Conservation (phyloP, 2,329 filamentous ascomycete genomes). For the Geosmithia morbida region DNA sequence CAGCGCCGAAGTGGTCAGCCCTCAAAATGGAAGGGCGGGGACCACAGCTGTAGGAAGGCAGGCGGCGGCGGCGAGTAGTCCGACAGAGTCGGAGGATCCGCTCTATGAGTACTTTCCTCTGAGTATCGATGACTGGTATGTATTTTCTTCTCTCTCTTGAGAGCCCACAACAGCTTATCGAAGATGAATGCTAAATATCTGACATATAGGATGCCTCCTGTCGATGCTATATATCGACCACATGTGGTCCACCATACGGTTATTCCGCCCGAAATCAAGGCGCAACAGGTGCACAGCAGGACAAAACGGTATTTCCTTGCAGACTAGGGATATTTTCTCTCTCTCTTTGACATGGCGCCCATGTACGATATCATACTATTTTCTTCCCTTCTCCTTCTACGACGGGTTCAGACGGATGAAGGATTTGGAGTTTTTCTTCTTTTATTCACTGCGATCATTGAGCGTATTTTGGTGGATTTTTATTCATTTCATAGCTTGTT, state of each 20-base stretch:
- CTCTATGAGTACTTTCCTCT: conserved; percentile 93
- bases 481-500: too few relatives aligned
- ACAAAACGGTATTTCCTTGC: conserved; percentile 61
- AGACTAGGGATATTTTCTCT: conserved; percentile 25
- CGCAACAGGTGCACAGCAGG: conserved; percentile 49
- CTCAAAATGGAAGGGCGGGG: conserved; percentile 25
- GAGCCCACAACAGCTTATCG: too few relatives aligned
- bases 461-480: too few relatives aligned
- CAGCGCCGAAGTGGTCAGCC: conserved; percentile 35
- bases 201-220: conserved; percentile 55
- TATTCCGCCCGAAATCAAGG: conserved; percentile 54
- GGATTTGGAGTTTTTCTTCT: too few relatives aligned
- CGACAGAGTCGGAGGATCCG: conserved; percentile 65
- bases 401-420: too few relatives aligned
- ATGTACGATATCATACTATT: neutral
- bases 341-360: neutral
- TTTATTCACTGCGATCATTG: too few relatives aligned
- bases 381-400: neutral
- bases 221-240: conserved; percentile 79
- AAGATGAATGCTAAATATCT: neutral
- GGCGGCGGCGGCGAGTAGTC: conserved; percentile 32
- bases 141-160: neutral
- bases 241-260: conserved; percentile 87
- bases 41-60: conserved; percentile 17
- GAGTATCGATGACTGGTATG: conserved; percentile 72